Base-by-base conservation (phyloP, 768 basidiomycete species). In the Infundibulicybe gibba region DNA sequence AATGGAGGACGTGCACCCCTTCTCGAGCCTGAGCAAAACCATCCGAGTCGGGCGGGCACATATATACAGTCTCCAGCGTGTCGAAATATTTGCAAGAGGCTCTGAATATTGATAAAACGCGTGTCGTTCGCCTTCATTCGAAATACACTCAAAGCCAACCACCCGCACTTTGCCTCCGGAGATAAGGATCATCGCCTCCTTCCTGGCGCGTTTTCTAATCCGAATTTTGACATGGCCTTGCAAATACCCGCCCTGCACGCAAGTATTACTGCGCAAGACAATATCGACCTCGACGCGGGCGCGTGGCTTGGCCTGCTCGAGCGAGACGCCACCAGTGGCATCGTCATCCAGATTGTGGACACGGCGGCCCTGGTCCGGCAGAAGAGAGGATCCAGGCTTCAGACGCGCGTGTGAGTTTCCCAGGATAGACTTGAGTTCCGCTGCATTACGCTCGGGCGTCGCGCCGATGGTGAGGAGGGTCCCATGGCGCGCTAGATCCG, bases 201-300 rank as follows among this genome's bases (percentile, higher is more conserved):
- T 81, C 60, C 72, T 79, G 21, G 70, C 57, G 20, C 75, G 74
- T 40, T 77, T 72, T 43, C 74, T 72, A 15, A 95, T 75, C 30
- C 72, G 73, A 34, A 94, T 66, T 41, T 83, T 79, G 64, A 94
- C 68, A 34, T 74, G 66, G 2, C 94, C 94, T 39, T 76, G 76
- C 38, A 95, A 65, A 52, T 72, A 69, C 6, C 81, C 83, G 3
- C 92, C 92, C 68, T 95, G 89, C 3, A 94, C 86, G 52, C 82
- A 83, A 9, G 80, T 72, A 49, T 89, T 77, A 52, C 79, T 81
- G 50, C 89, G 82, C 30, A 92, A 74, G n/a, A 80, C 65, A 34
- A 95, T 80, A 54, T 94, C 90, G 10, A 94, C 70, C 60, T 87
- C 86, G 1, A 94, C 86, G 44, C 90, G 83, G 6, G 90, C 81